A percentile compares a stretch with the other conserved stretches of the same genome.
These are phyloP conservation scores for Candida germanica DNA, from an alignment of 805 yeast species.

Conservation along the genomic window DNA sequence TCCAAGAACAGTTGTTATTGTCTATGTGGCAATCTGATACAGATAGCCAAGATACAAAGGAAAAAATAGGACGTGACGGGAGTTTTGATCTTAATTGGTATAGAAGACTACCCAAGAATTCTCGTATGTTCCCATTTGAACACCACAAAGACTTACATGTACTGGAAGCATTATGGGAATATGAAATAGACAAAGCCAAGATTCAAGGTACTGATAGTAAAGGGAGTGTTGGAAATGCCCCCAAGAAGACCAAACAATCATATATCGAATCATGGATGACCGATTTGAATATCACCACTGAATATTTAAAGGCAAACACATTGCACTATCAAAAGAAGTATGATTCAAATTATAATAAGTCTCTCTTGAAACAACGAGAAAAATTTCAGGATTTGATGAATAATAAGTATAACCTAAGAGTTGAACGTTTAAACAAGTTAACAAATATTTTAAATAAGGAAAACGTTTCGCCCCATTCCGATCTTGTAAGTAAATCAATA, in stretches of 20 bases:
- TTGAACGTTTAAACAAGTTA: slow-evolving; percentile 13
- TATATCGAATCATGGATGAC: slow-evolving; percentile 11
- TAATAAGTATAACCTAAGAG: slow-evolving; percentile 12
- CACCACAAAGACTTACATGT: slow-evolving; percentile 25
- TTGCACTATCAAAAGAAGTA: slow-evolving; percentile 15
- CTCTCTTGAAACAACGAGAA: slow-evolving; percentile 11
- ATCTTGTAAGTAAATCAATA: slow-evolving; percentile 18
- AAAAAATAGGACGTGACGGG: slow-evolving; percentile 22
- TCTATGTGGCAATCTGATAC: slow-evolving; percentile 25
- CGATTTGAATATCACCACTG: slow-evolving; percentile 8
- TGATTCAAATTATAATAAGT: slow-evolving; percentile 5
- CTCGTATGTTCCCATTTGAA: slow-evolving; percentile 23
- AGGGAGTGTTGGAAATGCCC: neutral
- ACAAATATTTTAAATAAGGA: slow-evolving; percentile 16
- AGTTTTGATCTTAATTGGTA: slow-evolving; percentile 23
- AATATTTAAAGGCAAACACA: slow-evolving; percentile 13
- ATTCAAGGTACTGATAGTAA: slow-evolving; percentile 3
- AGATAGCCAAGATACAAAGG: slow-evolving; percentile 7
- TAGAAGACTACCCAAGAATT: slow-evolving; percentile 6
- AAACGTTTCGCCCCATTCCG: slow-evolving; percentile 32
- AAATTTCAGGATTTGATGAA: slow-evolving; percentile 16
- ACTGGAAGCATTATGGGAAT: slow-evolving; percentile 38
- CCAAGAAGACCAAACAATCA: neutral
- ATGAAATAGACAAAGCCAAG: slow-evolving; percentile 7
- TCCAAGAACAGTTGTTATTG: slow-evolving; percentile 19